These are phyloP conservation scores for Picochlorum sp. DNA, from an alignment of 139 green algal genomes.

Conservation along the genomic window DNA sequence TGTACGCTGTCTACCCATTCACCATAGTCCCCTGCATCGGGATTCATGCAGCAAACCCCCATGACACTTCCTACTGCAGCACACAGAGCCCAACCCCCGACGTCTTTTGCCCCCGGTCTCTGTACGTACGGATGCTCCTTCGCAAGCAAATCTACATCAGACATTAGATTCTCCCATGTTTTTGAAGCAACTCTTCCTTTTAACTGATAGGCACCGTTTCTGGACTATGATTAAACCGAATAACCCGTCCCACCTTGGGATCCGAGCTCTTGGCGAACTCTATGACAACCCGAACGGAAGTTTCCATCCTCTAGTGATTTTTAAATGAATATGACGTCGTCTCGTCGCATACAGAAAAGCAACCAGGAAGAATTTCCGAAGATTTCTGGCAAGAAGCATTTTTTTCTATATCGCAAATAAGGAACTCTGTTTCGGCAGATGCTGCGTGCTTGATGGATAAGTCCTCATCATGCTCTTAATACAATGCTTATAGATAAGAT, in stretches of 20 bases:
- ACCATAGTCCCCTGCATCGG: constrained; percentile 26
- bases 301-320: constrained; percentile 9
- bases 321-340: too few species aligned
- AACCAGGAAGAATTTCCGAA: too few species aligned
- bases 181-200: constrained; percentile 7
- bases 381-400: too few species aligned
- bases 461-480: too few species aligned
- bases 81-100: constrained; percentile 17
- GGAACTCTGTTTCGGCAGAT: too few species aligned
- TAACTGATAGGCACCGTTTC: constrained; percentile 19
- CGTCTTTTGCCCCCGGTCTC: constrained; percentile 1
- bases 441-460: too few species aligned
- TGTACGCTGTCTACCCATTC: constrained; percentile 13
- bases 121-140: constrained; percentile 22
- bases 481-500: too few species aligned
- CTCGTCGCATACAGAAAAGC: too few species aligned
- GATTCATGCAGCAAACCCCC: constrained; percentile 27
- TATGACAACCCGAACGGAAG: constrained; percentile 19
- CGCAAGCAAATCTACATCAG: constrained; percentile 16
- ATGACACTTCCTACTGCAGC: constrained; percentile 21
- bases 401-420: too few species aligned
- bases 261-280: constrained; percentile 28
- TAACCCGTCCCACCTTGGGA: constrained; percentile 13
- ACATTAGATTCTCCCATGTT: constrained; percentile 15
- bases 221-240: constrained; percentile 26